phyloP scores from a whole-genome alignment of 106 monocot genomes.

The Acorus calamus region DNA sequence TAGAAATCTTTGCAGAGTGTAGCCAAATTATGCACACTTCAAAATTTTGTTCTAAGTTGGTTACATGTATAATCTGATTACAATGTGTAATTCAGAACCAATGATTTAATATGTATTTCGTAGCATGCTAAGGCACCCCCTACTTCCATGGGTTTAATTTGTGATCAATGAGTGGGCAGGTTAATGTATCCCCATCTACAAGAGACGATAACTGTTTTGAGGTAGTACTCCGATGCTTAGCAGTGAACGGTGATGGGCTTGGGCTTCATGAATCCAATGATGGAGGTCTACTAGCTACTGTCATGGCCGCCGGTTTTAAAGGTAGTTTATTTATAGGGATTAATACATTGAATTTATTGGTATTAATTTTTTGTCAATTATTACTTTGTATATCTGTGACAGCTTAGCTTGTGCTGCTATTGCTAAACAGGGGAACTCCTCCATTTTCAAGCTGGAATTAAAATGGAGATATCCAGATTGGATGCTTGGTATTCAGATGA shows the following conservation, averaged over 20 bases:
- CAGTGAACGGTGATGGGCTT: slow-evolving; percentile 74
- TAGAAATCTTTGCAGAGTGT: no score
- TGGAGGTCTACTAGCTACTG: slow-evolving; percentile 84
- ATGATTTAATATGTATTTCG: no score
- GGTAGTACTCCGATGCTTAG: slow-evolving; percentile 66
- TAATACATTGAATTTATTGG: background rate
- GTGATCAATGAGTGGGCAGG: slow-evolving; percentile 24
- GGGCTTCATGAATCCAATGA: slow-evolving; percentile 81
- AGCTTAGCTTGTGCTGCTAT: no score
- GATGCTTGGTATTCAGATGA: slow-evolving; percentile 88
- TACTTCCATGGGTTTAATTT: background rate
- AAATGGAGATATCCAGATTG: slow-evolving; percentile 77
- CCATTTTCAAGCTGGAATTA: slow-evolving; percentile 77
- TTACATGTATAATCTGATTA: no score
- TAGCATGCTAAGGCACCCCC: no score
- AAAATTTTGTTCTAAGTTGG: no score
- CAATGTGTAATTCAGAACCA: no score
- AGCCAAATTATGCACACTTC: no score
- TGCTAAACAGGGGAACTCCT: slow-evolving; percentile 57
- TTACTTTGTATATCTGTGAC: no score
- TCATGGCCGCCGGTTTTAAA: slow-evolving; percentile 90
- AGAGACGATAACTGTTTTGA: slow-evolving; percentile 66
- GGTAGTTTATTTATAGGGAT: slow-evolving; percentile 19
- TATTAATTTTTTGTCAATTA: background rate
- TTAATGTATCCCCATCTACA: slow-evolving; percentile 60